Base-by-base conservation (phyloP, 1,139 yeast genomes). In the Wickerhamomyces sp. region DNA sequence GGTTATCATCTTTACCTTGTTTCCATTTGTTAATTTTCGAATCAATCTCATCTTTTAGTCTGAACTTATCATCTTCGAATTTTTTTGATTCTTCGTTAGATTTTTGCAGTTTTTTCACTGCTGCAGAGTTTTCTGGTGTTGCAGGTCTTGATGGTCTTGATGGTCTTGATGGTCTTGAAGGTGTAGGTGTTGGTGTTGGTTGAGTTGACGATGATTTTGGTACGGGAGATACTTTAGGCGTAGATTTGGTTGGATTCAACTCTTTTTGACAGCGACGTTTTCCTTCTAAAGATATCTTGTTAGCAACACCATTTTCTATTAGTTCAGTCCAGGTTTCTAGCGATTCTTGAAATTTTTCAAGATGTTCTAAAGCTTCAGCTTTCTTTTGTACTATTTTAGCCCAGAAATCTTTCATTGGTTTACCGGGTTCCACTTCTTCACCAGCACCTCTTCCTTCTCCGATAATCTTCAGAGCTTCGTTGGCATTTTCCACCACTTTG, bases 311-410 rank as follows among this genome's bases (percentile, higher is more conserved):
- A 41, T 77, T 75, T 42, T 76, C 73, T 27, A 92, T 72, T 39
- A 90, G 67, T 33, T 66, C 60, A 45, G 71, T 73, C 68, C 89
- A 90, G 8, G 74, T 61, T 0, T 63, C 67, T 29, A 86, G 67
- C 0, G 97, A 82, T 7, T 74, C 79, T 38, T 68, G 60, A 59
- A 73, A 86, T 47, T 72, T 73, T 54, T 94, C 98, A 46, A 81
- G 58, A 61, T 79, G 77, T 60, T 94, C 98, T 35, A 80, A 68
- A 1, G 90, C 81, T 55, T 92, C 97, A 0, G 97, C 97, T 51
- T 78, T 76, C 45, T 85, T 77, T 4, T 74, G 63, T 35, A 79
- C 59, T 28, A 90, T 67, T 59, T 89, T 90, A 20, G 74, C 64
- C 81, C 89, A 87, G 64, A 94, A 79, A 20, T 78, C 79, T 52